Conservation (phyloP, 805 yeast genomes). For the Lachancea mirantina region DNA sequence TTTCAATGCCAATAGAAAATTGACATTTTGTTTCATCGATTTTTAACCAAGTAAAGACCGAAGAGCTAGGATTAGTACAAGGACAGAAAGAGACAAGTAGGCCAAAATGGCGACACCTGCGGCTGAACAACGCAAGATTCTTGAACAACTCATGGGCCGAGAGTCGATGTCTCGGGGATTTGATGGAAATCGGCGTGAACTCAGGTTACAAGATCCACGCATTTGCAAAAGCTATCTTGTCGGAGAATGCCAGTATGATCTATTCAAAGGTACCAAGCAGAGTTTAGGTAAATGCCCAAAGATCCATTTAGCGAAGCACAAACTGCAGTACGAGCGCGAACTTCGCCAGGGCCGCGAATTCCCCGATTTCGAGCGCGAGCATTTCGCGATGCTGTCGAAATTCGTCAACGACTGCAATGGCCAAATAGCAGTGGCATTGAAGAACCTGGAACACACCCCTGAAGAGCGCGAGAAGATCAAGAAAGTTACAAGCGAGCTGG, state of each 20-base stretch:
- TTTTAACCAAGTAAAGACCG: too few relatives aligned
- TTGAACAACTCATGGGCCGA: constrained; percentile 78
- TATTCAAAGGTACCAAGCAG: constrained; percentile 75
- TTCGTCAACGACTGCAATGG: constrained; percentile 62
- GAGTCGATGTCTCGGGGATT: constrained; percentile 28
- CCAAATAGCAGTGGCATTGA: constrained; percentile 54
- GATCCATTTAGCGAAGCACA: constrained; percentile 67
- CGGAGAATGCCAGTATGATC: constrained; percentile 79
- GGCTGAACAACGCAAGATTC: constrained; percentile 59
- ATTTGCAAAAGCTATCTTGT: constrained; percentile 80
- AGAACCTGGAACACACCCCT: constrained; percentile 55
- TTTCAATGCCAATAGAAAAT: too few relatives aligned
- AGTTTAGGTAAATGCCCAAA: constrained; percentile 75
- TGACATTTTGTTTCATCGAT: too few relatives aligned
- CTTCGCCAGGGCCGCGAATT: constrained; percentile 36
- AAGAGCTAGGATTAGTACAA: constrained; percentile 2
- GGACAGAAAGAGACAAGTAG: constrained; percentile 1
- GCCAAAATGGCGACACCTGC: constrained; percentile 44
- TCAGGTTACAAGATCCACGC: constrained; percentile 44
- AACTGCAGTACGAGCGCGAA: constrained; percentile 55
- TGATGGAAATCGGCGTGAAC: constrained; percentile 2
- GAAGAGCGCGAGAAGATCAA: constrained; percentile 61
- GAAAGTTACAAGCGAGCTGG: constrained; percentile 49
- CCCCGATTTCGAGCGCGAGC: constrained; percentile 43
- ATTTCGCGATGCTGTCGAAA: constrained; percentile 39